phyloP scores from a whole-genome alignment of 1,139 yeast species.

The Debaryomyces singareniensis region DNA sequence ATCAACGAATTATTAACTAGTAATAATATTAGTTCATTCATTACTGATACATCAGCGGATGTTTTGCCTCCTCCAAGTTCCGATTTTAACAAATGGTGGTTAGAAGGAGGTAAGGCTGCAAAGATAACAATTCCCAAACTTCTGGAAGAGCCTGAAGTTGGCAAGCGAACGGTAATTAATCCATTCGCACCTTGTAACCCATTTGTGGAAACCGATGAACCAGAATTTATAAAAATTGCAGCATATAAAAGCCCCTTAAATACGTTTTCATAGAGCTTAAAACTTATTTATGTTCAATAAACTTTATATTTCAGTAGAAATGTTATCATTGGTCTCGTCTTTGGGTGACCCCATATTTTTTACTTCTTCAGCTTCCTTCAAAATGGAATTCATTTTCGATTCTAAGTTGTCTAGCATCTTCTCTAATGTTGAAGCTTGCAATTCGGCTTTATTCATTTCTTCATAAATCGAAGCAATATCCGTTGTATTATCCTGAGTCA shows the following conservation, averaged over 20 bases:
- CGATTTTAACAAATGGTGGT: constrained; percentile 86
- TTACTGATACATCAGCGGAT: constrained; percentile 19
- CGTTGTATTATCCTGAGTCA: constrained; percentile 15
- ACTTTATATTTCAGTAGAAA: background rate
- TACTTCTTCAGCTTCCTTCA: constrained; percentile 31
- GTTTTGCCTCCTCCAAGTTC: constrained; percentile 84
- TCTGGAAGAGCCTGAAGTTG: constrained; percentile 23
- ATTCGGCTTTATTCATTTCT: constrained; percentile 37
- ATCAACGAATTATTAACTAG: constrained; percentile 33
- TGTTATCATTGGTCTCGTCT: constrained; percentile 1
- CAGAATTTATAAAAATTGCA: constrained; percentile 22
- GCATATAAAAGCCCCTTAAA: background rate
- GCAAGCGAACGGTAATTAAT: constrained; percentile 46
- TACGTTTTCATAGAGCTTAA: background rate
- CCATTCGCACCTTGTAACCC: constrained; percentile 70
- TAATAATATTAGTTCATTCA: constrained; percentile 23
- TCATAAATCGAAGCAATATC: constrained; percentile 34
- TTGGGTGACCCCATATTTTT: constrained; percentile 3
- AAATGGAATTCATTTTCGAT: constrained; percentile 37
- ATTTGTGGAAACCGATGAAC: constrained; percentile 37
- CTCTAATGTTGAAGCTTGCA: constrained; percentile 36
- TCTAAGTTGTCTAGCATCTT: constrained; percentile 39
- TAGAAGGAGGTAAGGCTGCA: constrained; percentile 69
- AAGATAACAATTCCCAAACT: constrained; percentile 50
- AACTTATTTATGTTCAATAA: background rate